Percentiles rank a stretch among this genome's conserved stretches.
phyloP scores from a whole-genome alignment of 2,329 filamentous ascomycete species.

The Gliomastix tumulicola region DNA sequence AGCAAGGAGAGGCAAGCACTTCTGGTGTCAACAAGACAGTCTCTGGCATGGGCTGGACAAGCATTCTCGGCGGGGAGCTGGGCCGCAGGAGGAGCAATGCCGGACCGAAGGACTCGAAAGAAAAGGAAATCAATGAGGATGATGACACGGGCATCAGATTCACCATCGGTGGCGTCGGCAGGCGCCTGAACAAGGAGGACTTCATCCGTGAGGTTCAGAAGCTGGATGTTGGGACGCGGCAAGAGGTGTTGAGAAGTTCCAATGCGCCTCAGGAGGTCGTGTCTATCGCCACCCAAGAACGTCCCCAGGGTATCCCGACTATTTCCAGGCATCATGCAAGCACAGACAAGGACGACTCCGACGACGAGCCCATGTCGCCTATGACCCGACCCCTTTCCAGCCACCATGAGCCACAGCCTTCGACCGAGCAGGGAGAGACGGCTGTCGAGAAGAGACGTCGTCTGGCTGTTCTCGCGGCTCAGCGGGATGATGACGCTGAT shows the following conservation, averaged over 20 bases:
- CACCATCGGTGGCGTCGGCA: conserved; percentile 65
- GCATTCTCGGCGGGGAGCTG: conserved; percentile 35
- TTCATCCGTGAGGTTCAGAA: conserved; percentile 70
- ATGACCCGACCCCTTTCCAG: conserved; percentile 7
- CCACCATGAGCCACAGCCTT: conserved; percentile 8
- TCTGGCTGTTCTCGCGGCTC: conserved; percentile 42
- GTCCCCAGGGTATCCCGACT: conserved; percentile 8
- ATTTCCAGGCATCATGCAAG: conserved; percentile 9
- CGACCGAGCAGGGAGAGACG: conserved; percentile 46
- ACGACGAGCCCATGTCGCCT: conserved; percentile 9
- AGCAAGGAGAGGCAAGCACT: not conserved
- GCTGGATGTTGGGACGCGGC: conserved; percentile 59
- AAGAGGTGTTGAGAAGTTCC: conserved; percentile 45
- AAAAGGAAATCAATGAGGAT: conserved; percentile 32
- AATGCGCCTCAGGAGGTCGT: conserved; percentile 40
- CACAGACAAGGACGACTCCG: conserved; percentile 5
- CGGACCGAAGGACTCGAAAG: conserved; percentile 10
- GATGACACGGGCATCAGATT: conserved; percentile 71
- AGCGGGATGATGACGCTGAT: conserved; percentile 28
- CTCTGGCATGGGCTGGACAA: conserved; percentile 45
- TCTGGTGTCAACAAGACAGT: too few relatives aligned
- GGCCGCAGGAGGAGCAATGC: conserved; percentile 29
- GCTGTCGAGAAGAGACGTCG: conserved; percentile 63
- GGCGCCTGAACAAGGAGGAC: conserved; percentile 72
- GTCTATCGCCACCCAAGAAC: conserved; percentile 36